Evolutionary conservation across 805 yeast species (phyloP).

Genomic region (Starmera dryadoides): DNA sequence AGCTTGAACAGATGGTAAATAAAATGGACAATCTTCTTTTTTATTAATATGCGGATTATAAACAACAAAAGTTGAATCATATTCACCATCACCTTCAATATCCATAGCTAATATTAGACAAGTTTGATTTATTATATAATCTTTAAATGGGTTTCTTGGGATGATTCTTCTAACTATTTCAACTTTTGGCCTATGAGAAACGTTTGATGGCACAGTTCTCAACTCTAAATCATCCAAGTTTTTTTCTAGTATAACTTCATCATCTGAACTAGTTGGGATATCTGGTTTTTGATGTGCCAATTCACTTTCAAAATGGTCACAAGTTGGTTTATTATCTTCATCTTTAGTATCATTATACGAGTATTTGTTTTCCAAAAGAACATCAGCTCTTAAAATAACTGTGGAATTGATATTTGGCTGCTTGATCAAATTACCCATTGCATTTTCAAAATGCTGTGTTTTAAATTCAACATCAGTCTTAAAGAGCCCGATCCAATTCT

Average conservation of each 20-base stretch:
- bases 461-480: constrained; percentile 40
- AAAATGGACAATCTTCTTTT: constrained; percentile 68
- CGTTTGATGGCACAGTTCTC: constrained; percentile 21
- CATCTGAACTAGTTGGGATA: constrained; percentile 18
- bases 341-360: constrained; percentile 22
- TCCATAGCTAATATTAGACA: constrained; percentile 45
- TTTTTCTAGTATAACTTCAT: constrained; percentile 19
- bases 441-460: constrained; percentile 54
- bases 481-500: constrained; percentile 57
- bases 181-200: constrained; percentile 26
- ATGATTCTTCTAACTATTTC: constrained; percentile 75
- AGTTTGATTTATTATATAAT: constrained; percentile 76
- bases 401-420: constrained; percentile 92
- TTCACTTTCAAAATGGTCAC: constrained; percentile 19
- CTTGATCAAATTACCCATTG: constrained; percentile 71
- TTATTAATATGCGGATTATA: constrained; percentile 70
- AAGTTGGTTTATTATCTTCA: constrained; percentile 16
- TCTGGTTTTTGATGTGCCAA: constrained; percentile 23
- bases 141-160: constrained; percentile 90
- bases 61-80: constrained; percentile 46
- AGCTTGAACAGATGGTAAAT: constrained; percentile 78
- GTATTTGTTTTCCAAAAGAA: constrained; percentile 45
- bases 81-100: constrained; percentile 13
- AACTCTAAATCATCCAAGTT: constrained; percentile 36
- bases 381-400: constrained; percentile 83